Conservation (phyloP, 306 rosid genomes). For the Acacia melanoxylon region DNA sequence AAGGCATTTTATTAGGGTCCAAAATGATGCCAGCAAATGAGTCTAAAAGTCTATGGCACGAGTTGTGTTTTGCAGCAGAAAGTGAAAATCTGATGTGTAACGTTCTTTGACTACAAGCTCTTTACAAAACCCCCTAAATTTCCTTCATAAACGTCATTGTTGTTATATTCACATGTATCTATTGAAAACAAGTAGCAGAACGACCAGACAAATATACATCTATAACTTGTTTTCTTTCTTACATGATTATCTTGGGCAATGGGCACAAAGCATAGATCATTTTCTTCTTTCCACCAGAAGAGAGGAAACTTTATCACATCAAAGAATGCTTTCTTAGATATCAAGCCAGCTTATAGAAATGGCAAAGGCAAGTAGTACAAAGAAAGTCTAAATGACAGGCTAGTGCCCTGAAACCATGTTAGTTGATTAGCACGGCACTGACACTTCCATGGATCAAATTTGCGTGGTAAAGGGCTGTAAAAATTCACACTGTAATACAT, state of each 20-base stretch:
- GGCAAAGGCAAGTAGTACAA: slow-evolving; percentile 1
- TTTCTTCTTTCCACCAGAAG: background rate
- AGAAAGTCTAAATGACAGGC: background rate
- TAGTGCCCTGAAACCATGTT: background rate
- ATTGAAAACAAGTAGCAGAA: background rate
- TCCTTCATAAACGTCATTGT: background rate
- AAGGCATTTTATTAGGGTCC: background rate
- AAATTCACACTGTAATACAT: background rate
- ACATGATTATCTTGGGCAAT: background rate
- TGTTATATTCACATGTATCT: background rate
- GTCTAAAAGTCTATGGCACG: background rate
- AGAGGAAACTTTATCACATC: background rate
- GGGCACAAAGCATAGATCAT: background rate
- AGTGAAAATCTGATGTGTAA: background rate
- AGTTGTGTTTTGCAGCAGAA: background rate
- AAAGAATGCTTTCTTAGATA: background rate
- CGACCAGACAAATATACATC: background rate
- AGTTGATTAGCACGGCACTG: background rate
- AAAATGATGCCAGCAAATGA: background rate
- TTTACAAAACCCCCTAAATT: background rate
- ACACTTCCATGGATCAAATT: background rate
- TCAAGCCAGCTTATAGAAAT: slow-evolving; percentile 6
- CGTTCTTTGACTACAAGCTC: background rate
- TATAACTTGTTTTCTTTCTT: background rate
- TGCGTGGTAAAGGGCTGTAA: background rate